These are phyloP conservation scores for Penicillium riverlandense DNA, from an alignment of 495 filamentous ascomycete species.

Conservation along the genomic window DNA sequence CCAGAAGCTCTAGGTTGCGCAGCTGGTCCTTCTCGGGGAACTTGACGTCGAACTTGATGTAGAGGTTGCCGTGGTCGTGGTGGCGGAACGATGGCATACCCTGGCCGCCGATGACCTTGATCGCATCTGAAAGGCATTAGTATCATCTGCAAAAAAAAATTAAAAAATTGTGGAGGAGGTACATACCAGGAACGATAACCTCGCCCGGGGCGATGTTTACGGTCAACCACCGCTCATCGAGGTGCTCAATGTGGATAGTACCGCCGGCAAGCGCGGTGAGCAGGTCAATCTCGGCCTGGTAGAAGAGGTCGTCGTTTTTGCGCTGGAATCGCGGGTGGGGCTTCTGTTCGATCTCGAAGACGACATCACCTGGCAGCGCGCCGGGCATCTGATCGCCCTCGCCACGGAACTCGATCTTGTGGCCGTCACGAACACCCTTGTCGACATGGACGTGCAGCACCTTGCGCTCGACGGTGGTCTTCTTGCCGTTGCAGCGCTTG, in stretches of 20 bases:
- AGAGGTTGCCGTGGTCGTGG: slow-evolving; percentile 94
- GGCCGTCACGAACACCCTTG: slow-evolving; percentile 83
- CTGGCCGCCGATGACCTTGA: slow-evolving; percentile 94
- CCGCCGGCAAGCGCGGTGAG: slow-evolving; percentile 92
- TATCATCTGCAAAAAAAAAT: background rate
- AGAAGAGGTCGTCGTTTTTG: slow-evolving; percentile 94
- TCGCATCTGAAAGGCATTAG: slow-evolving; percentile 50
- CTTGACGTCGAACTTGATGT: slow-evolving; percentile 95
- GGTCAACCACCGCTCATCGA: slow-evolving; percentile 93
- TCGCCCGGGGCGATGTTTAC: slow-evolving; percentile 88
- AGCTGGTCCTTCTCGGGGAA: slow-evolving; percentile 65
- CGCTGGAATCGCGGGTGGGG: slow-evolving; percentile 91
- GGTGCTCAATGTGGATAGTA: slow-evolving; percentile 83
- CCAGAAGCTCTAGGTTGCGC: slow-evolving; percentile 54
- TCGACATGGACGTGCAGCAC: slow-evolving; percentile 98
- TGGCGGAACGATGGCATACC: slow-evolving; percentile 97
- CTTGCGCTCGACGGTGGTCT: slow-evolving; percentile 95
- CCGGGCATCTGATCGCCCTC: slow-evolving; percentile 97
- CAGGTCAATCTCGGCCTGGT: slow-evolving; percentile 90
- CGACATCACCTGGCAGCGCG: slow-evolving; percentile 85
- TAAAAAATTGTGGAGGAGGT: background rate
- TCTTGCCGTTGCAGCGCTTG: slow-evolving; percentile 92
- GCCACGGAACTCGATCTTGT: slow-evolving; percentile 91
- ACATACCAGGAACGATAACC: slow-evolving; percentile 86
- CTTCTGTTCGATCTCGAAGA: slow-evolving; percentile 98